These are phyloP conservation scores for Ceratobasidium sp. DNA, from an alignment of 1,284 basidiomycete species.

Conservation along the genomic window DNA sequence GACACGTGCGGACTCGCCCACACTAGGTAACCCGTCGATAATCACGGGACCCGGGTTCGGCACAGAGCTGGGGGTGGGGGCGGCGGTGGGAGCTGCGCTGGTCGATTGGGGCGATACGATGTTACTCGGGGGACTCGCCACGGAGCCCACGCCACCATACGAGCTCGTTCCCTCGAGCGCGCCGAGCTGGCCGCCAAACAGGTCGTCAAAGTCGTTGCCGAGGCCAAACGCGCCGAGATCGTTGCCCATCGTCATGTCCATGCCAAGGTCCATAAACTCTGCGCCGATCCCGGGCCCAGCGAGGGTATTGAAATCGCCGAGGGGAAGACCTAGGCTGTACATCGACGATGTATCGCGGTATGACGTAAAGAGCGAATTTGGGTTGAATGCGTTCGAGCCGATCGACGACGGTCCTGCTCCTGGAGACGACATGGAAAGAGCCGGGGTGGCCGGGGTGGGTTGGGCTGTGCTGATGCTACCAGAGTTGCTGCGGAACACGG, in stretches of 20 bases:
- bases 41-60: constrained; percentile 22
- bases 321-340: constrained; percentile 45
- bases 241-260: constrained; percentile 30
- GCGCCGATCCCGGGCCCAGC: background rate
- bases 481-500: constrained; percentile 54
- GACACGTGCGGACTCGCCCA: constrained; percentile 19
- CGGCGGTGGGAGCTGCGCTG: constrained; percentile 23
- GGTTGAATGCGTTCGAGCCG: constrained; percentile 75
- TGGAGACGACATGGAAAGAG: constrained; percentile 52
- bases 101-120: constrained; percentile 27
- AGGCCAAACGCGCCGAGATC: constrained; percentile 33
- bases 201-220: constrained; percentile 38
- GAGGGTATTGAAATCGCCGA: constrained; percentile 30
- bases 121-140: constrained; percentile 13
- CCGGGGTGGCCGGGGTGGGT: constrained; percentile 62
- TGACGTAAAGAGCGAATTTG: constrained; percentile 80
- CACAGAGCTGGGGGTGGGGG: constrained; percentile 11
- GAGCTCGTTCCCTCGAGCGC: constrained; percentile 28
- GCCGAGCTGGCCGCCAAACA: constrained; percentile 39
- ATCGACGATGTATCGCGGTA: constrained; percentile 64
- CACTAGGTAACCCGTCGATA: constrained; percentile 18
- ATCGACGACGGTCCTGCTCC: constrained; percentile 46
- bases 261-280: constrained; percentile 12
- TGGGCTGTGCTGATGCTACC: too few species aligned
- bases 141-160: constrained; percentile 22